Evolutionary conservation across 306 rosid species (phyloP).

Genomic region (Cucumis sativus): Cucumber_9930_V3 NC_026660.2:12601501-12602000

Average conservation of each 20-base stretch:
- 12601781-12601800: constrained; percentile 76
- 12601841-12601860: constrained; percentile 47
- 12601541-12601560: constrained; percentile 87
- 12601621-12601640: constrained; percentile 71
- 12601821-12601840: constrained; percentile 39
- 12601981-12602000: constrained; percentile 86
- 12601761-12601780: constrained; percentile 44
- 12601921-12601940: constrained; percentile 73
- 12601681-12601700: constrained; percentile 93
- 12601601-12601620: constrained; percentile 41
- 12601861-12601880: constrained; percentile 62
- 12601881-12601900: constrained; percentile 64
- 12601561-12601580: constrained; percentile 90
- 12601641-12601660: constrained; percentile 33
- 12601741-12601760: constrained; percentile 83
- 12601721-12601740: constrained; percentile 71
- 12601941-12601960: constrained; percentile 47
- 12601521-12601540: constrained; percentile 51
- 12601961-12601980: constrained; percentile 66
- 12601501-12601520: constrained; percentile 70
- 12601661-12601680: constrained; percentile 84
- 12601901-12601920: constrained; percentile 53
- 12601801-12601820: constrained; percentile 42
- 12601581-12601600: constrained; percentile 84
- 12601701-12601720: constrained; percentile 96